Conservation (phyloP, 1,284 basidiomycete species). For the Erythrobasidium hasegawianum region DNA sequence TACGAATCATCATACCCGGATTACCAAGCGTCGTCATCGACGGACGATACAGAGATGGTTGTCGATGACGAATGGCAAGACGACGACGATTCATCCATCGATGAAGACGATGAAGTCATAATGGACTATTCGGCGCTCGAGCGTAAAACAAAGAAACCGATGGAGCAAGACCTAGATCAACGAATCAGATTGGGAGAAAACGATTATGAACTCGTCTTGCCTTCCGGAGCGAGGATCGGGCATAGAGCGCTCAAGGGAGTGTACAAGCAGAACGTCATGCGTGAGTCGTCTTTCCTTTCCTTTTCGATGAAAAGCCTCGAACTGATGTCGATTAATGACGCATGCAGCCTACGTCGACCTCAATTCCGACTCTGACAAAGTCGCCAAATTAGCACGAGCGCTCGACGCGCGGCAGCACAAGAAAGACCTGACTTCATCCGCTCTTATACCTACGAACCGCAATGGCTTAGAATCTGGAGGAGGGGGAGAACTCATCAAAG, state of each 20-base stretch:
- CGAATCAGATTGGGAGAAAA: constrained; percentile 48
- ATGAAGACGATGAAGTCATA: constrained; percentile 51
- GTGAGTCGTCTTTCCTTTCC: constrained; percentile 17
- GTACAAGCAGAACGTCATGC: constrained; percentile 74
- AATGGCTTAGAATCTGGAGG: constrained; percentile 55
- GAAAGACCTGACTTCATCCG: constrained; percentile 64
- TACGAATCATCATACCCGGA: constrained; percentile 76
- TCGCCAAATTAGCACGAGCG: constrained; percentile 34
- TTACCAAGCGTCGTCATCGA: constrained; percentile 46
- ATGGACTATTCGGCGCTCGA: constrained; percentile 48
- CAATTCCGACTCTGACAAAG: constrained; percentile 39
- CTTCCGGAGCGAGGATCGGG: constrained; percentile 86
- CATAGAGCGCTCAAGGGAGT: constrained; percentile 83
- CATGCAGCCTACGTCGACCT: constrained; percentile 13
- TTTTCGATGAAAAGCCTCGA: background rate
- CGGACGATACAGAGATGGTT: constrained; percentile 48
- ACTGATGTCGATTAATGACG: background rate
- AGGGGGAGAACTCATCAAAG: constrained; percentile 77
- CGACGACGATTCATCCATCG: constrained; percentile 60
- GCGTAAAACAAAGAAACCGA: constrained; percentile 50
- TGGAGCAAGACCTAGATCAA: constrained; percentile 37
- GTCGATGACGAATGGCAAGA: constrained; percentile 50
- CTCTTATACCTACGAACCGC: constrained; percentile 61
- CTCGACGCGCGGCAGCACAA: constrained; percentile 14
- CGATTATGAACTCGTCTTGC: constrained; percentile 84